Evolutionary conservation across 2,329 filamentous ascomycete genomes (phyloP).

Genomic region (Neurospora crassa): DNA sequence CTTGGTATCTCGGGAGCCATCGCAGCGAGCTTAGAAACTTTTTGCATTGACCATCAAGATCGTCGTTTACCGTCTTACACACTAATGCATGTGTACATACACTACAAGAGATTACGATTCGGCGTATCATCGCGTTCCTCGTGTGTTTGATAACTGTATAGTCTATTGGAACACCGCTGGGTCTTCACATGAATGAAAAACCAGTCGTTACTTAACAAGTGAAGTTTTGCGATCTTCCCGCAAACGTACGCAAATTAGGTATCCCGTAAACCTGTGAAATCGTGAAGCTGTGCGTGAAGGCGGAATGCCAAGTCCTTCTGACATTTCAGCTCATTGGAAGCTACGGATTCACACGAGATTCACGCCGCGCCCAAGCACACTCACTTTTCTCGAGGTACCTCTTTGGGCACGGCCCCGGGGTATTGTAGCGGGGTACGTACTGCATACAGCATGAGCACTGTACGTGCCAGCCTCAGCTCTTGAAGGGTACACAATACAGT

Average conservation of each 20-base stretch:
- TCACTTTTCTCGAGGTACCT: neutral
- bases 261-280: neutral
- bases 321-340: neutral
- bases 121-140: neutral
- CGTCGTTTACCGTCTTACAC: neutral
- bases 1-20: neutral
- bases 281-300: neutral
- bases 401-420: neutral
- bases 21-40: neutral
- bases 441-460: neutral
- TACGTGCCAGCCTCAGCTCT: neutral
- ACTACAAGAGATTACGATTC: neutral
- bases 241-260: neutral
- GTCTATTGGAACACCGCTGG: neutral
- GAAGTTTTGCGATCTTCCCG: neutral
- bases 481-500: neutral
- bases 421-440: neutral
- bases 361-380: neutral
- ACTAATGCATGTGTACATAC: neutral
- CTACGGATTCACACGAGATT: neutral
- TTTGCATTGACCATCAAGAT: neutral
- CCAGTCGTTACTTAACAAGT: neutral
- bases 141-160: neutral
- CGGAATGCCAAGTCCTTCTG: neutral
- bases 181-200: neutral